phyloP scores from a whole-genome alignment of 2,329 filamentous ascomycete species.

The Diaporthe ampelina region DNA sequence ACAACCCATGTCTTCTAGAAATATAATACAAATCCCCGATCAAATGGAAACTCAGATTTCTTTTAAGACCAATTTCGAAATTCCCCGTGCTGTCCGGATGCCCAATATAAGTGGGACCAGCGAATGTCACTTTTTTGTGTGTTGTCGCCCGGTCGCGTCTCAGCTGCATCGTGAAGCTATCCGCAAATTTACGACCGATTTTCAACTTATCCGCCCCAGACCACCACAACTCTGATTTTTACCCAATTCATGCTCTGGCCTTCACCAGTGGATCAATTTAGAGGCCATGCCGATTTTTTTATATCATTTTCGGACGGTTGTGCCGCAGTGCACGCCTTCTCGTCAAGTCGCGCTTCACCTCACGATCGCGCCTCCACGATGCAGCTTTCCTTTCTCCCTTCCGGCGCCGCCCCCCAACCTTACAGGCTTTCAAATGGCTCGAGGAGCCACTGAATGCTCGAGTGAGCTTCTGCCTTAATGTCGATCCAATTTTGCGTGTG shows the following conservation, averaged over 20 bases:
- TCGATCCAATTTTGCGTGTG: neutral
- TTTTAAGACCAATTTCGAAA: neutral
- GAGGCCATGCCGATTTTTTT: constrained; percentile 34
- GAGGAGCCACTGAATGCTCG: neutral
- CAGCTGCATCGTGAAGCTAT: constrained; percentile 42
- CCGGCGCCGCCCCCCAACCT: constrained; percentile 8
- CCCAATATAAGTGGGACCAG: constrained; percentile 37
- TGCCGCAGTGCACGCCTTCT: constrained; percentile 35
- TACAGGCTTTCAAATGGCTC: neutral
- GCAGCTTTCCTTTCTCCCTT: constrained; percentile 14
- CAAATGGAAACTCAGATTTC: constrained; percentile 1
- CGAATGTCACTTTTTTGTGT: constrained; percentile 39
- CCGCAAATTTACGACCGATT: constrained; percentile 34
- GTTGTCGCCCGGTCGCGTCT: constrained; percentile 33
- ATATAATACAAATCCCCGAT: constrained; percentile 25
- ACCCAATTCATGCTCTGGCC: constrained; percentile 13
- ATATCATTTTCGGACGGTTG: constrained; percentile 26
- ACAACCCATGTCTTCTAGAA: constrained; percentile 39
- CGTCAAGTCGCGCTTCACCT: constrained; percentile 22
- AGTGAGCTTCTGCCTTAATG: constrained; percentile 21
- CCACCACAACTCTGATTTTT: constrained; percentile 33
- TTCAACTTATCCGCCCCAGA: constrained; percentile 31
- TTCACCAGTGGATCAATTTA: constrained; percentile 36
- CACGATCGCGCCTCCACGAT: constrained; percentile 38
- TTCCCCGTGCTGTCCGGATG: too few species aligned